Base-by-base conservation (phyloP, 345 rosid genomes). In the Sonneratia alba region DNA sequence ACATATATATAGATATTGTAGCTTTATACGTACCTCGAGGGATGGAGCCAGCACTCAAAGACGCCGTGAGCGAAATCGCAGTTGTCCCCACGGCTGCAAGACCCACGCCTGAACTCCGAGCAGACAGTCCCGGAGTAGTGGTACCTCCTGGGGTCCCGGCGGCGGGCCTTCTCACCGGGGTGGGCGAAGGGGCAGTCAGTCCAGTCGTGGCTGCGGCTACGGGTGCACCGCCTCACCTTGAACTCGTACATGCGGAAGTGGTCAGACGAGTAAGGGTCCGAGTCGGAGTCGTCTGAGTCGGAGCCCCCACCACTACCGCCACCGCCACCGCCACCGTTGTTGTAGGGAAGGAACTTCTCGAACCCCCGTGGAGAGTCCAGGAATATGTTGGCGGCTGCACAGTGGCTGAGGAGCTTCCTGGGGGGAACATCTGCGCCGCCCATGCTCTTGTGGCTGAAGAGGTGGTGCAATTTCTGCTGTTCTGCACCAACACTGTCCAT, bases 161-260 rank as follows among this genome's bases (percentile, higher is more conserved):
- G 88, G 72, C 89, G 89, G 48, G 98, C 97, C 73, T 93, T 93
- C 77, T 93, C 98, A 0, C 94, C 88, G 0, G 95, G 90, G 49
- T 93, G 98, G 15, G 95, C 86, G n/a, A 91, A 93, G 36, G 98
- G 98, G 72, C 98, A 93, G 78, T 91, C 93, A 0, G 97, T 93
- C 98, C 98, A 93, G 77, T 91, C 98, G 19, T 93, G 98, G 80
- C 94, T 89, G 42, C 97, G 84, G 87, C 93, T 88, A 70, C 97
- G 86, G 2, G 84, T 94, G 74, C 98, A 94, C 48, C 87, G 81
- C 27, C 96, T 90, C 76, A 94, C 87, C 87, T 93, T 94, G 85
- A 94, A 94, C 76, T 94, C 98, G 34, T 86, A 91, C 88, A 93
- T 93, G 15, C 97, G 86, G 70, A 91, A 93, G 67, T 93, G 90